These are phyloP conservation scores for Monosporascus sp. DNA, from an alignment of 2,329 filamentous ascomycete genomes.

Conservation along the genomic window DNA sequence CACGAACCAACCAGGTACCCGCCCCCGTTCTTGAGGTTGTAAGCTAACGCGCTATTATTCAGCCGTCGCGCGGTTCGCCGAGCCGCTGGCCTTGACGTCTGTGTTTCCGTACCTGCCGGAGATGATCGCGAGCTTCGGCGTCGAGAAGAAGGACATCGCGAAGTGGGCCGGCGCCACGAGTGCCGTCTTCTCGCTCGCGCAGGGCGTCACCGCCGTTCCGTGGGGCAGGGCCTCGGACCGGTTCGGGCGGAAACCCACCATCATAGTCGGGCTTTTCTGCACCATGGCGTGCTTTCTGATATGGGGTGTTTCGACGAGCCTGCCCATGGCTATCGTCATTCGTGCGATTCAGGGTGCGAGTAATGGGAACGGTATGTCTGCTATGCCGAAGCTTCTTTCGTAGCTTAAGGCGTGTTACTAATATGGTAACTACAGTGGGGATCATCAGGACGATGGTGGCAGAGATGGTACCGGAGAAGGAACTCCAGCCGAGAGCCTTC, in stretches of 20 bases:
- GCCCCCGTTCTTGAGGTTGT: constrained; percentile 11
- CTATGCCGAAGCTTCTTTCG: not conserved
- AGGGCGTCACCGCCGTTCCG: constrained; percentile 64
- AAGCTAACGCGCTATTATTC: constrained; percentile 26
- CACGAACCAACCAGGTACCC: constrained; percentile 14
- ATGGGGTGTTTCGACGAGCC: constrained; percentile 76
- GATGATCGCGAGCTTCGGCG: constrained; percentile 76
- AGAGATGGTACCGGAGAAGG: constrained; percentile 82
- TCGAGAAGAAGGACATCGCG: constrained; percentile 65
- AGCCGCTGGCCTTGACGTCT: constrained; percentile 67
- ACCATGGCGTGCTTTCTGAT: constrained; percentile 78
- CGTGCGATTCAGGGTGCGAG: constrained; percentile 75
- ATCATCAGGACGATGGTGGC: constrained; percentile 90
- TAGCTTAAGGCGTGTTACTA: not conserved
- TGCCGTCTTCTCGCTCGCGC: constrained; percentile 65
- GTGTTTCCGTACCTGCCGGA: constrained; percentile 68
- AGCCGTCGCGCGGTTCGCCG: constrained; percentile 75
- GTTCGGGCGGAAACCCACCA: constrained; percentile 76
- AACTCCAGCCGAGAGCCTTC: constrained; percentile 83
- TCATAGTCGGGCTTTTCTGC: constrained; percentile 65
- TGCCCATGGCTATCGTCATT: constrained; percentile 73
- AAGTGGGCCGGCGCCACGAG: constrained; percentile 76
- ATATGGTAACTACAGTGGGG: constrained; percentile 52
- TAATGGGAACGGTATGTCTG: constrained; percentile 69
- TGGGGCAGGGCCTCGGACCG: constrained; percentile 75